Conservation (phyloP, 352 stramenopile species). For the Globisporangium irregulare region DNA sequence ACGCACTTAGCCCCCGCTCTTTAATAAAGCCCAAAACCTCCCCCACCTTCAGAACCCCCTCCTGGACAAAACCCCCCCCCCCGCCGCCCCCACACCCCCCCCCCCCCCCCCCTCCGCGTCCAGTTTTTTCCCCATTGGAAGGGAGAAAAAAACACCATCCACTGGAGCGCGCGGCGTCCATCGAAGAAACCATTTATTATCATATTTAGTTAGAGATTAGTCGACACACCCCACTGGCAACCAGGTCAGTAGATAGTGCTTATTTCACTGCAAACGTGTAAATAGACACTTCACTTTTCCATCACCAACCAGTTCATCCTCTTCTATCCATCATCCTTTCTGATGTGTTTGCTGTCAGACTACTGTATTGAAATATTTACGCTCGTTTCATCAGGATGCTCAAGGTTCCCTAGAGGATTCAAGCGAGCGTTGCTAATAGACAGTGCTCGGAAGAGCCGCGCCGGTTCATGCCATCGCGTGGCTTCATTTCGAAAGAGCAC, state of each 20-base stretch:
- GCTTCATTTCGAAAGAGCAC: not conserved
- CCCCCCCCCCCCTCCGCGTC: not conserved
- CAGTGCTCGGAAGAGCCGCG: not conserved
- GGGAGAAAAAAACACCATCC: not conserved
- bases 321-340: not conserved
- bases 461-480: not conserved
- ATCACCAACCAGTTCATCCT: not conserved
- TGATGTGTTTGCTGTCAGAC: not conserved
- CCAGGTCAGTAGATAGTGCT: not conserved
- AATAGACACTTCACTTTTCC: not conserved
- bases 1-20: too few species aligned
- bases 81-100: too few species aligned
- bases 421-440: not conserved
- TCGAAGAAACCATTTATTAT: constrained; percentile 6
- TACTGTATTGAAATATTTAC: not conserved
- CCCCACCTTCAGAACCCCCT: too few species aligned
- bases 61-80: too few species aligned
- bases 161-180: constrained; percentile 4
- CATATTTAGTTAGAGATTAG: constrained; percentile 13
- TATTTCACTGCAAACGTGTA: not conserved
- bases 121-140: constrained; percentile 12
- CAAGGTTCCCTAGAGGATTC: not conserved
- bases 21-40: too few species aligned
- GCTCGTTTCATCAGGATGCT: not conserved
- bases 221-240: constrained; percentile 1